Percentiles rank a stretch among this genome's conserved stretches.
phyloP scores from a whole-genome alignment of 306 rosid genomes.

The Corylus americana region DNA sequence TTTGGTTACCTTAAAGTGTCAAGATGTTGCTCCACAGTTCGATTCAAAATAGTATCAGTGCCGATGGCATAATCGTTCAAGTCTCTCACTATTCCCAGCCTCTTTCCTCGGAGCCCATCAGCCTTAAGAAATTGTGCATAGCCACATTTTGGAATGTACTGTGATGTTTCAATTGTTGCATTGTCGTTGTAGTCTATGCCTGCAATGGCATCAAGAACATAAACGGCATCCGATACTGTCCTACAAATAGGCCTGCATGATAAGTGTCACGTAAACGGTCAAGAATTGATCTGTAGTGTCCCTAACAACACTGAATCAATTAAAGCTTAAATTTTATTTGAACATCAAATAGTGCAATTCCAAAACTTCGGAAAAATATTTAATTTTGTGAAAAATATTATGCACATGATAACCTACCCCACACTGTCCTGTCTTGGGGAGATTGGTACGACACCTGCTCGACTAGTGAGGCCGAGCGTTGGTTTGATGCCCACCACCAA shows the following conservation, averaged over 20 bases:
- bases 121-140: conserved; percentile 27
- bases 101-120: conserved; percentile 40
- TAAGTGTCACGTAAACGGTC: no score
- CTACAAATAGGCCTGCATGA: conserved; percentile 41
- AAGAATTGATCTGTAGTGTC: no score
- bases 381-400: not conserved
- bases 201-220: conserved; percentile 51
- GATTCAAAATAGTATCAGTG: conserved; percentile 1
- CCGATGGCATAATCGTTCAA: conserved; percentile 6
- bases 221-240: conserved; percentile 45
- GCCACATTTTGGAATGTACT: conserved; percentile 44
- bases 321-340: no score
- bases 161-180: conserved; percentile 29
- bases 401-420: conserved; percentile 31
- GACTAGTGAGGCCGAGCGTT: conserved; percentile 50
- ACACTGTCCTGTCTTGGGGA: conserved; percentile 43
- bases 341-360: not conserved
- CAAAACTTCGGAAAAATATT: not conserved
- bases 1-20: conserved; percentile 32
- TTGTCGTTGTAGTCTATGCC: conserved; percentile 41
- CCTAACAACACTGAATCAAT: no score
- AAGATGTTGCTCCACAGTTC: conserved; percentile 28
- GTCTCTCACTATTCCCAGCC: conserved; percentile 38
- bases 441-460: conserved; percentile 45
- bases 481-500: conserved; percentile 57